Base-by-base conservation (phyloP, 805 yeast species). In the Spathaspora sp. region DNA sequence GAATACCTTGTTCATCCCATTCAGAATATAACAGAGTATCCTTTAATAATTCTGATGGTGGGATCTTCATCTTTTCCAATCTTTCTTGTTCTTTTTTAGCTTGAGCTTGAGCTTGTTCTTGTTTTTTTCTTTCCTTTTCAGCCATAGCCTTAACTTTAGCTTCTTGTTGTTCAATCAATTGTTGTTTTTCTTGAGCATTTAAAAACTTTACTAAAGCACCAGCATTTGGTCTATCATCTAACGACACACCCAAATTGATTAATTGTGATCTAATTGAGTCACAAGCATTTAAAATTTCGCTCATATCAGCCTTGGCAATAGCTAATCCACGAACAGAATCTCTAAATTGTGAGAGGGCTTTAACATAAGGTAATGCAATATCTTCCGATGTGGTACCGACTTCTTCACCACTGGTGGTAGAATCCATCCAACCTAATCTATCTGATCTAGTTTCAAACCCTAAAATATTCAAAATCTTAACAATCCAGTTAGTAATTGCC, bases 1-100 rank as follows among this genome's bases (percentile, higher is more conserved):
- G 99, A 16, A 94, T 52, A 1, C 99, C 99, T 35, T 78, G 69
- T 23, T 79, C 92, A 64, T 94, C 97, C 88, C 93, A 94, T 63
- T 81, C 87, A 9, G 81, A 68, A 65, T 82, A 94, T 31, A 69
- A 55, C 7, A 64, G 80, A 5, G 63, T 69, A 50, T 80, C 80
- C 60, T 76, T 79, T 73, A 92, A 94, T 83, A 94, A 70, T 23
- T 87, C 92, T 40, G 64, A 53, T 1, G 98, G 97, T 8, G 82
- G 65, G 2, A 84, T 57, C 61, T 82, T 83, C 55, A 93, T 87
- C 69, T 86, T 89, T 49, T 76, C 87, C 46, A 75, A 60, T 60
- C 81, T 76, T 58, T 85, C 90, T 50, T 66, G 68, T 58, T 85
- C 91, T 62, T 86, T 84, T 55, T 78, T 77, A 54, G 86, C 88